phyloP scores from a whole-genome alignment of 2,329 filamentous ascomycete genomes.

The Xylaria sp. region DNA sequence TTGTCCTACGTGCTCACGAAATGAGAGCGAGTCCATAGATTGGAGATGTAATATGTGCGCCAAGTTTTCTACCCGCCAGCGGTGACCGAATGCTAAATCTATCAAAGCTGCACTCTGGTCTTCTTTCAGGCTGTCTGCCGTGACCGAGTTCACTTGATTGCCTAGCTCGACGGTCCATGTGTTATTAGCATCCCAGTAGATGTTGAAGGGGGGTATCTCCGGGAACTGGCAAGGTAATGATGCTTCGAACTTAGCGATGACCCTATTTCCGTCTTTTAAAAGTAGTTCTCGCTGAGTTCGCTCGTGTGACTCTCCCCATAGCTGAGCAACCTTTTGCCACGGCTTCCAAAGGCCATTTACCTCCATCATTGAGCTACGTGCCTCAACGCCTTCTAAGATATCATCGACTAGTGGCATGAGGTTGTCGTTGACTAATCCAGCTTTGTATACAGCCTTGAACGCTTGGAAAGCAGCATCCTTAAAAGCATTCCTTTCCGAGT shows the following conservation, averaged over 20 bases:
- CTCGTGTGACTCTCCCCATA: slow-evolving; percentile 55
- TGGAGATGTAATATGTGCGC: slow-evolving; percentile 59
- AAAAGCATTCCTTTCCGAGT: slow-evolving; percentile 75
- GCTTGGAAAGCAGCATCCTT: slow-evolving; percentile 88
- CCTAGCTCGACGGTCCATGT: slow-evolving; percentile 54
- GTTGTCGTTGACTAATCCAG: slow-evolving; percentile 80
- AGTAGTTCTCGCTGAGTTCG: slow-evolving; percentile 49
- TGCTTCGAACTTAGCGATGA: slow-evolving; percentile 55
- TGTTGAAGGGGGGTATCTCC: slow-evolving; percentile 49
- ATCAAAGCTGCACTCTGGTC: slow-evolving; percentile 62
- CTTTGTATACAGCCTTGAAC: slow-evolving; percentile 75
- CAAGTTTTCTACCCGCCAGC: slow-evolving; percentile 54
- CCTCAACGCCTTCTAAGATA: slow-evolving; percentile 53
- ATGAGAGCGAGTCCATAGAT: slow-evolving; percentile 41
- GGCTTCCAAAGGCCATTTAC: slow-evolving; percentile 58
- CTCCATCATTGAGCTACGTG: slow-evolving; percentile 50
- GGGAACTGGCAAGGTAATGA: slow-evolving; percentile 58
- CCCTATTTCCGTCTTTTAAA: slow-evolving; percentile 51
- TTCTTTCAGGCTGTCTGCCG: slow-evolving; percentile 26
- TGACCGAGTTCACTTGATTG: slow-evolving; percentile 25
- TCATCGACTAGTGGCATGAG: slow-evolving; percentile 72
- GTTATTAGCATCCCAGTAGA: slow-evolving; percentile 55
- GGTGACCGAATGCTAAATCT: slow-evolving; percentile 60
- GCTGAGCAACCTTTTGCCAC: slow-evolving; percentile 57
- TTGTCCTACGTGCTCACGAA: slow-evolving; percentile 40